Base-by-base conservation (phyloP, 306 rosid species). In the Vigna angularis region DNA sequence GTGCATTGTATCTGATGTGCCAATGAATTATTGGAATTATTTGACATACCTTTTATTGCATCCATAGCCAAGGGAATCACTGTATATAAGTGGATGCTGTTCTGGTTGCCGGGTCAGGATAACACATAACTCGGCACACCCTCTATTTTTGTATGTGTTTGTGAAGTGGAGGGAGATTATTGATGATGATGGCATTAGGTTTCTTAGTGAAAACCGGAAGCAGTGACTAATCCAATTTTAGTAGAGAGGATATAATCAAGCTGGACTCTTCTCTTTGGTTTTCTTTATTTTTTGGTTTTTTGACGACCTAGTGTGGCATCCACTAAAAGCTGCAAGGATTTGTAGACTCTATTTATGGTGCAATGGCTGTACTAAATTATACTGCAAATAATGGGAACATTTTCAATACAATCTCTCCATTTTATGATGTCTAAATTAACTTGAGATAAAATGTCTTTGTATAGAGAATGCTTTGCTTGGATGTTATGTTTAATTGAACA, bases 1-100 rank as follows among this genome's bases (percentile, higher is more conserved):
- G 90, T 74, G 53, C 52, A 52, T 51, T 15, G 13, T 53, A 8
- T n/a, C 17, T 50, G 78, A 64, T 62, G 82, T 53, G 68, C 64
- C 79, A 70, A 81, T 47, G 75, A 73, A 77, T 64, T 73, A 30
- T 70, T 75, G 79, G 14, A 38, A 73, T 64, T 66, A 36, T 49
- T 64, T 52, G 82, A 74, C 66, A 47, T 42, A 70, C 66, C 30
- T 53, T 73, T 30, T 55, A 16, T 81, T 16, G 67, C 58, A 76
- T 83, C 69, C 84, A 56, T 76, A 74, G 81, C 59, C 18, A 45
- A 16, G 78, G 73, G 81, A 72, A 57, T 71, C 67, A 83, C 44
- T 78, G 92, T 94, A 92, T 70, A 90, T 92, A 87, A 64, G 64
- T 66, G 85, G 86, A 76, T 83, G 70, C 52, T 68, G 32, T 81